Base-by-base conservation (phyloP, 1,284 basidiomycete genomes). In the Singerocomus rubriflavus region DNA sequence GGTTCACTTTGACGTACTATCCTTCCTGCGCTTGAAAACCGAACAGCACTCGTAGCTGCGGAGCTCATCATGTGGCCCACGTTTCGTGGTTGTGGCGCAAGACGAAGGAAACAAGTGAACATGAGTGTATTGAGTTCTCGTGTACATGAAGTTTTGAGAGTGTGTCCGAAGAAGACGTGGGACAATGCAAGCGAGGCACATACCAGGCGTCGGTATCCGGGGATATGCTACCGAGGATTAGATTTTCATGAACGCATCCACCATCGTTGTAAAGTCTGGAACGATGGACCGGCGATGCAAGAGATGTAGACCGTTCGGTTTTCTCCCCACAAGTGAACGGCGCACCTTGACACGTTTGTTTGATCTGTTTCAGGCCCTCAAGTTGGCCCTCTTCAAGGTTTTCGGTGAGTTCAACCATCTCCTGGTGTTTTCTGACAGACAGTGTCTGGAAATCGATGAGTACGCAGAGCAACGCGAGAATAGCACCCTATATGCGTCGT, bases 371-470 rank as follows among this genome's bases (percentile, higher is more conserved):
- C 42, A 69, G 52, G 13, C 54, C 57, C 35, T 65, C 55, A 10
- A 55, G 10, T 29, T 68, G 66, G 14, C 49, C 46, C 7, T 67
- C 58, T 35, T 70, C 67, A 6, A 57, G 52, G n/a, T 59, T 36
- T n/a, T 57, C 52, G 14, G 52, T 47, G 21, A 54, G 53, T 31
- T 57, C 58, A 6, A 68, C 39, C 7, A 44, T 51, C 14, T 57
- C 55, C 17, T 65, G 67, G 27, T 67, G 68, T 48, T 59, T 58
- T 40, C 56, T 54, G 30, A 69, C 57, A 1, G 65, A 64, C 11
- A 66, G 30, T 1, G 65, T 40, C 65, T 66, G 12, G 7, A 40
- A 43, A 31, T 16, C 5, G 21, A 33, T 30, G 14, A 26, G n/a
- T n/a, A 25, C n/a, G 8, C 40, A 30, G 29, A 30, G 2, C 10